Evolutionary conservation across 1,139 yeast species (phyloP).

Genomic region (Scheffersomyces insectosa): DNA sequence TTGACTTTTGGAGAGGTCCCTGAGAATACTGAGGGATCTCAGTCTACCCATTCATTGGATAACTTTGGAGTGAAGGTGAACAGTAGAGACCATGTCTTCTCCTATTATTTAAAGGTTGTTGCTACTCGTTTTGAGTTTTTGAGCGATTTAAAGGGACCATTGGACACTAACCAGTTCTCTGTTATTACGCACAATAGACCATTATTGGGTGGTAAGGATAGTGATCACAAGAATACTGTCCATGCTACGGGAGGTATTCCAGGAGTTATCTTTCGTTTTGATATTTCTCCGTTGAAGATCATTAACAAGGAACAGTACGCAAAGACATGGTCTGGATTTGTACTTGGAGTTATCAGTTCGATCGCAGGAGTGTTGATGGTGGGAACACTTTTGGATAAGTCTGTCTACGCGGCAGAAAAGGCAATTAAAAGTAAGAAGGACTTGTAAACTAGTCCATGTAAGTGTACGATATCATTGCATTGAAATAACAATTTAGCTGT

Average conservation of each 20-base stretch:
- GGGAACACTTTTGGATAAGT: constrained; percentile 83
- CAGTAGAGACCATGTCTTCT: constrained; percentile 63
- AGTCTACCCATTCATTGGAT: constrained; percentile 73
- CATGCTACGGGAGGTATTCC: constrained; percentile 90
- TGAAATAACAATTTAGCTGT: too few relatives aligned
- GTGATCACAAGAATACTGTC: constrained; percentile 83
- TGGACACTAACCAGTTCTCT: constrained; percentile 91
- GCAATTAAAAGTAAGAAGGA: constrained; percentile 75
- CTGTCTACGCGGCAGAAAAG: constrained; percentile 87
- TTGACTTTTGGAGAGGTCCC: constrained; percentile 79
- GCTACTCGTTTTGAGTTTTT: constrained; percentile 82
- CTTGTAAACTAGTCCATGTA: constrained; percentile 16
- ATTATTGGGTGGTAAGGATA: constrained; percentile 81
- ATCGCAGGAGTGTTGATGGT: constrained; percentile 93
- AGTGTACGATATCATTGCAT: too few relatives aligned
- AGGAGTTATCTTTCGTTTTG: constrained; percentile 84
- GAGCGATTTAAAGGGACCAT: constrained; percentile 35
- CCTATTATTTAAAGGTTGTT: constrained; percentile 86
- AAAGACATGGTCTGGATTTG: constrained; percentile 81
- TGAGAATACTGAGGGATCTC: constrained; percentile 5
- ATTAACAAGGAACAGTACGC: constrained; percentile 79
- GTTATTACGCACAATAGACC: constrained; percentile 92
- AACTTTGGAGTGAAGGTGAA: constrained; percentile 42
- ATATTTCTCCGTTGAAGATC: constrained; percentile 89
- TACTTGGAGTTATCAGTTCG: constrained; percentile 83